A percentile compares a stretch with the other conserved stretches of the same genome.
phyloP scores from a whole-genome alignment of 2,329 filamentous ascomycete genomes.

The Diaporthe ampelina region DNA sequence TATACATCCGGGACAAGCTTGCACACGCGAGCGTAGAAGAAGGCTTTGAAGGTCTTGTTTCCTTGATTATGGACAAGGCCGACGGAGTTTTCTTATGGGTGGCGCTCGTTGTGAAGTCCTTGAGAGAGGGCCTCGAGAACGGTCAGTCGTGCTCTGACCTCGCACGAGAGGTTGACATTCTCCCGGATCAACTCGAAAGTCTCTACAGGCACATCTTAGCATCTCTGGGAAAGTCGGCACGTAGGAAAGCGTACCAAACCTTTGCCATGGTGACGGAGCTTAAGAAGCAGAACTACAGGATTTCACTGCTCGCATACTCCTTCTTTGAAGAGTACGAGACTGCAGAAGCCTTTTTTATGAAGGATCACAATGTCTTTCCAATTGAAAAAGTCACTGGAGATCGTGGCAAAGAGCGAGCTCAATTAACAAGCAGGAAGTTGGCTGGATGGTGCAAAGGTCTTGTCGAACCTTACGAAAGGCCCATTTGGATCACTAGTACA shows the following conservation, averaged over 20 bases:
- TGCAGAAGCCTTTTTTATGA: neutral
- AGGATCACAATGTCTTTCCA: neutral
- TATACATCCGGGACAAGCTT: slow-evolving; percentile 26
- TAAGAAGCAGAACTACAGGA: slow-evolving; percentile 4
- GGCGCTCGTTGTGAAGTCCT: slow-evolving; percentile 16
- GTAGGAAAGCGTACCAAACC: slow-evolving; percentile 19
- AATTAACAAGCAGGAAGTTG: neutral
- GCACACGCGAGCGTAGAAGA: neutral
- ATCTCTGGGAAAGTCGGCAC: neutral
- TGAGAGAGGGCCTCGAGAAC: slow-evolving; percentile 16
- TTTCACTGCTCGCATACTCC: slow-evolving; percentile 27
- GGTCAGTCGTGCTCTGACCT: slow-evolving; percentile 2
- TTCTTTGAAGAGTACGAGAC: slow-evolving; percentile 13
- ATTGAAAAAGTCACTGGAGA: neutral
- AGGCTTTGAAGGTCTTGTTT: neutral
- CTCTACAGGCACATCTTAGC: slow-evolving; percentile 10
- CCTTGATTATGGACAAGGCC: slow-evolving; percentile 17
- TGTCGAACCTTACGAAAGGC: neutral
- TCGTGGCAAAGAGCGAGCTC: neutral
- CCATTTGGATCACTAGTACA: neutral
- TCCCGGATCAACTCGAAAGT: slow-evolving; percentile 16
- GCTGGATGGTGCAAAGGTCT: slow-evolving; percentile 29
- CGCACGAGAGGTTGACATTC: neutral
- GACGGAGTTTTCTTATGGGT: slow-evolving; percentile 31
- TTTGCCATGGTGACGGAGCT: slow-evolving; percentile 14